phyloP scores from a whole-genome alignment of 169 alveolate species.

The Cryptosporidium parvum region DNA sequence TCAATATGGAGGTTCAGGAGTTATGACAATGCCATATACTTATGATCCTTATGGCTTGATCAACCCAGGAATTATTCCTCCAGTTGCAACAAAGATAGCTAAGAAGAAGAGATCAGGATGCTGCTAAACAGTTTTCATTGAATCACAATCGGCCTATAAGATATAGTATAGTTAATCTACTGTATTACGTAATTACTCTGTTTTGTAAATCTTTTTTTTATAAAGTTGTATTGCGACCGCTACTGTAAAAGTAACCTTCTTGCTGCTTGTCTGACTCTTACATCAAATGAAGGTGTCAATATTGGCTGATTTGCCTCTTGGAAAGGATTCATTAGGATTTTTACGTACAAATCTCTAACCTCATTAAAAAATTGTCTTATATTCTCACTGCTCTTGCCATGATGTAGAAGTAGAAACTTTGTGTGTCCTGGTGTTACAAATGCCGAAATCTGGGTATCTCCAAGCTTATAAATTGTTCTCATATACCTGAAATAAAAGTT shows the following conservation, averaged over 20 bases:
- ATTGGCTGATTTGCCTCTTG: conserved; percentile 76
- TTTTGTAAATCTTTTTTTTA: background rate
- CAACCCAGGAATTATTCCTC: conserved; percentile 74
- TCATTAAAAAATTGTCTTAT: conserved; percentile 62
- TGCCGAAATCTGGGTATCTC: conserved; percentile 68
- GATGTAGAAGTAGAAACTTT: conserved; percentile 51
- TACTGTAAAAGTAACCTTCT: conserved; percentile 42
- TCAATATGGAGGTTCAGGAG: conserved; percentile 47
- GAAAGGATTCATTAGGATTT: conserved; percentile 58
- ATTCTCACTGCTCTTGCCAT: conserved; percentile 64
- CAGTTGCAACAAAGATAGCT: conserved; percentile 63
- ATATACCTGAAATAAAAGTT: conserved; percentile 10
- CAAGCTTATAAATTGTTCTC: conserved; percentile 66
- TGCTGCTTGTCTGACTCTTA: conserved; percentile 75
- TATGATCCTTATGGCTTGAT: conserved; percentile 76
- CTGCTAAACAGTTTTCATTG: conserved; percentile 4
- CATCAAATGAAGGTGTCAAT: conserved; percentile 60
- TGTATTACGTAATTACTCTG: conserved; percentile 26
- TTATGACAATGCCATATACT: conserved; percentile 75
- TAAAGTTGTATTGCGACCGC: background rate
- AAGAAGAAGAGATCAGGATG: conserved; percentile 75
- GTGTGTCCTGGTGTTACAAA: conserved; percentile 74
- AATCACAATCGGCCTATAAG: conserved; percentile 1
- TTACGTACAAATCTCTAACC: conserved; percentile 66
- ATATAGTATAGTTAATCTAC: conserved; percentile 29